Evolutionary conservation across 768 basidiomycete genomes (phyloP).

Genomic region (Naganishia friedmannii): DNA sequence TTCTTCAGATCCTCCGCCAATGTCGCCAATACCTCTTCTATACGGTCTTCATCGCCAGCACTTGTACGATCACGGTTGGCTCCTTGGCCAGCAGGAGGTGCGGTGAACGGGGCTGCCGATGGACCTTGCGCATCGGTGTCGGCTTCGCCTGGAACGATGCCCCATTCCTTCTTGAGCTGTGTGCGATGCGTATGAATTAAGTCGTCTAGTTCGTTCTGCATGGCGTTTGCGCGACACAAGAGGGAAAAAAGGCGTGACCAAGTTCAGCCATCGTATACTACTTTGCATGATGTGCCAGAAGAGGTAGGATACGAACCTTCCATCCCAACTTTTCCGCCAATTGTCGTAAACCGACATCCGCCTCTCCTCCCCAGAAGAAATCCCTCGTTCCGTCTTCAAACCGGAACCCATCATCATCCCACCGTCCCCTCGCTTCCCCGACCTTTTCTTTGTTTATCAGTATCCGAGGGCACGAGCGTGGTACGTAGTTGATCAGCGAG

Average conservation of each 20-base stretch:
- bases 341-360: conserved; percentile 63
- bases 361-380: conserved; percentile 39
- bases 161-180: conserved; percentile 32
- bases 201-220: conserved; percentile 34
- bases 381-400: conserved; percentile 57
- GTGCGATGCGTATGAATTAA: conserved; percentile 28
- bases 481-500: conserved; percentile 63
- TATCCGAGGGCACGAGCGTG: conserved; percentile 67
- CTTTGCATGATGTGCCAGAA: not conserved
- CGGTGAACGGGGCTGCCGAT: too few relatives aligned
- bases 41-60: not conserved
- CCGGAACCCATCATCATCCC: conserved; percentile 66
- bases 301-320: conserved; percentile 43
- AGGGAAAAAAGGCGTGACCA: not conserved
- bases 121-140: not conserved
- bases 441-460: conserved; percentile 83
- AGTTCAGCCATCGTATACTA: not conserved
- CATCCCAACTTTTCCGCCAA: conserved; percentile 71
- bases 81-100: too few relatives aligned
- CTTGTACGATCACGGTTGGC: not conserved
- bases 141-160: not conserved
- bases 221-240: too few relatives aligned
- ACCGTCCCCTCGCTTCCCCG: conserved; percentile 58
- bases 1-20: conserved; percentile 24
- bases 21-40: conserved; percentile 12